Evolutionary conservation across 2,329 filamentous ascomycete species (phyloP), one percentile per base, ranked within the genome.

Genomic region (Domatiomyces globalis): DNA sequence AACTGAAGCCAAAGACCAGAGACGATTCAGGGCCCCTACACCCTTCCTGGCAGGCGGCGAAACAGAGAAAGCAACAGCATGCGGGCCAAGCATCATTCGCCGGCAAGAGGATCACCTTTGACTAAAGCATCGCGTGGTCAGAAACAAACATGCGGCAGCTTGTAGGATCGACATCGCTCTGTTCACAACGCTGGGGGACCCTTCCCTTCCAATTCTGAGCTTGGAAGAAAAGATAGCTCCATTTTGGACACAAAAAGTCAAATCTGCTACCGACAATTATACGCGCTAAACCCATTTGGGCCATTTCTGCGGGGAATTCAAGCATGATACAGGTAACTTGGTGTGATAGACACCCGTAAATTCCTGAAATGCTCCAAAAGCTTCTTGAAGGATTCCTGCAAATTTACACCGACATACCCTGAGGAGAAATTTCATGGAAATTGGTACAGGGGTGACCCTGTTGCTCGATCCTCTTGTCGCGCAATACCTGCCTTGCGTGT

Each of bases 21-120:
- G 57, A 67, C 54, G 75, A 79, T 52, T 65, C 68, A 43, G 76
- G 76, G 8, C 66, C 74, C 5, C 58, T 83, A 58, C 80, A 83
- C 73, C 80, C 80, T 18, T 80, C 77, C 50, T 83, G 80, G 80
- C 74, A 77, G 63, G 80, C 80, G 5, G 77, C 77, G 27, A 78
- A 76, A 67, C 71, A 71, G 61, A 73, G 75, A 12, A 83, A 83
- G 67, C 72, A 75, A 65, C 71, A 72, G 63, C 45, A 45, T 27
- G 67, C 71, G 54, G 71, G 71, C 61, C 64, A 63, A 33, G 66
- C 69, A 22, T 67, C 64, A 20, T 79, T 81, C 56, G 62, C 71
- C 51, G 79, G 79, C 22, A 82, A 77, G 69, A 82, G 81, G 68
- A 72, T 81, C 48, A 72, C 73, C 6, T 83, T 83, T 66, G 58